Evolutionary conservation across 2,329 filamentous ascomycete genomes (phyloP).

Genomic region (Trichoderma sp.): DNA sequence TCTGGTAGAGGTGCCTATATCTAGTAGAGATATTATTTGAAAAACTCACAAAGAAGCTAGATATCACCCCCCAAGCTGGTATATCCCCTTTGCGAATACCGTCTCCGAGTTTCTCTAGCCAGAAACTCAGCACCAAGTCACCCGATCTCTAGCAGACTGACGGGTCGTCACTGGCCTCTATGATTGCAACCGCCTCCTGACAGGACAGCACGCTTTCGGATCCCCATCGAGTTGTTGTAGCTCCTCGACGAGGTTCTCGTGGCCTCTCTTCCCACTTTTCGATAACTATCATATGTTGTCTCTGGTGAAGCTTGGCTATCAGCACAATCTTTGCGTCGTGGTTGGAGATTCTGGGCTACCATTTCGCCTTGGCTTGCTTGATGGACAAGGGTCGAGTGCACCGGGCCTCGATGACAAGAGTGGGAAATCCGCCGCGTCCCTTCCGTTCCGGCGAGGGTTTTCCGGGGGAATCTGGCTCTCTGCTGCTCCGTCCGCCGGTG

Average conservation of each 20-base stretch:
- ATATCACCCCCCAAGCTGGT: background rate
- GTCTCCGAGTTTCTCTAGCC: background rate
- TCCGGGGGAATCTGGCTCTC: background rate
- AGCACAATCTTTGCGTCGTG: background rate
- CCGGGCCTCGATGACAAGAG: background rate
- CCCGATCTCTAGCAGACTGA: background rate
- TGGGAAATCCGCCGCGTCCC: background rate
- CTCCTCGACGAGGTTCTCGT: background rate
- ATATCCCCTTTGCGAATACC: background rate
- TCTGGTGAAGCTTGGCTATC: background rate
- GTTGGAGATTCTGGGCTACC: background rate
- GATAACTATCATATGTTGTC: background rate
- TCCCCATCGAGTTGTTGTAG: background rate
- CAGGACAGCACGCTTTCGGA: background rate
- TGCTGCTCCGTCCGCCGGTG: background rate
- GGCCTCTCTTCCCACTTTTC: background rate
- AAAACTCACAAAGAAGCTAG: background rate
- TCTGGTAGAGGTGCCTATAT: background rate
- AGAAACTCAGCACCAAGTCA: background rate
- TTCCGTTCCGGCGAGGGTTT: background rate
- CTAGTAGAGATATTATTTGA: background rate
- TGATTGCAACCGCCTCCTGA: background rate
- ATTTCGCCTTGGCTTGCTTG: background rate
- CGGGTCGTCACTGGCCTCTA: background rate
- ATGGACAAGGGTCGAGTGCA: background rate